phyloP scores from a whole-genome alignment of 345 rosid genomes.

The Gynandropsis gynandra region DNA sequence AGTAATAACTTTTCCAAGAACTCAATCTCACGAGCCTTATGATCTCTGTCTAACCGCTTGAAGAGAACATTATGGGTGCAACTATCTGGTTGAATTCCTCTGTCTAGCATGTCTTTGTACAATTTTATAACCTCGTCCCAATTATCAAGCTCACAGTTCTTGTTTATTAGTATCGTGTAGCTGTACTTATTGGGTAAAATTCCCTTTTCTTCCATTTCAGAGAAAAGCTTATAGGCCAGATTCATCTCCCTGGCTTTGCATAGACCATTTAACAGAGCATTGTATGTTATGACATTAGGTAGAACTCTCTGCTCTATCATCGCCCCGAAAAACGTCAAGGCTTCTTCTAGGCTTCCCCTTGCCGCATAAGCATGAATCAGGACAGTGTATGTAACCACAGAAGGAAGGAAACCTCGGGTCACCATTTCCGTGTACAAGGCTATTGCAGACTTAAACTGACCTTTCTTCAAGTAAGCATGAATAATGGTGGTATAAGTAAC shows the following conservation, averaged over 20 bases:
- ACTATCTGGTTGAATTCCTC: constrained; percentile 49
- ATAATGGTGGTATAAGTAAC: constrained; percentile 59
- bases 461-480: constrained; percentile 43
- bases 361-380: constrained; percentile 63
- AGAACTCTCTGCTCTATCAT: constrained; percentile 47
- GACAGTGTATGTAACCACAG: constrained; percentile 61
- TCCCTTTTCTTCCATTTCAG: constrained; percentile 50
- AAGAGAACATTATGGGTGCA: constrained; percentile 48
- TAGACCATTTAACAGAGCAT: constrained; percentile 56
- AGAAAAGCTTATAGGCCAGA: constrained; percentile 47
- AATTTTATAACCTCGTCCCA: constrained; percentile 60
- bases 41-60: constrained; percentile 49
- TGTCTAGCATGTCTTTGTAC: constrained; percentile 62
- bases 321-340: constrained; percentile 43
- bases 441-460: constrained; percentile 42
- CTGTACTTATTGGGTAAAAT: constrained; percentile 54
- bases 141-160: constrained; percentile 36
- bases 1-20: constrained; percentile 41
- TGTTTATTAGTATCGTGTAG: constrained; percentile 66
- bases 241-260: constrained; percentile 45
- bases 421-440: constrained; percentile 44
- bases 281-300: constrained; percentile 65
- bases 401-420: constrained; percentile 41
- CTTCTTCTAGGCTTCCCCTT: constrained; percentile 43
- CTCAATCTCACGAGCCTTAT: constrained; percentile 35